Conservation (phyloP, 306 rosid genomes). For the Quercus robur region DNA sequence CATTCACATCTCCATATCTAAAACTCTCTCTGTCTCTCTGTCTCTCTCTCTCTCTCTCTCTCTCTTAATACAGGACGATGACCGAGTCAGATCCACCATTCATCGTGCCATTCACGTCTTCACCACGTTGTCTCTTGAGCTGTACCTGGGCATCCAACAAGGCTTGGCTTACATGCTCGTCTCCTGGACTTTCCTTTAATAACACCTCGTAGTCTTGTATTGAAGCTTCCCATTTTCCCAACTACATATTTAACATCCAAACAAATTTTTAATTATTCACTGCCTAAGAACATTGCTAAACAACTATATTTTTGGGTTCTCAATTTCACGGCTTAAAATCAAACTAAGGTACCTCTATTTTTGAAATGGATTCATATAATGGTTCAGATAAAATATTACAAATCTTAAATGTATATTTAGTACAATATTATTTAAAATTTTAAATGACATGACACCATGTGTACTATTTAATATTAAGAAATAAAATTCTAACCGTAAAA, state of each 20-base stretch:
- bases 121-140: slow-evolving; percentile 35
- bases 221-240: slow-evolving; percentile 77
- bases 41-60: neutral
- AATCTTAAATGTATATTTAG: no score
- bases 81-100: slow-evolving; percentile 1
- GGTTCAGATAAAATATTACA: no score
- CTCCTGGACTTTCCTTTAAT: slow-evolving; percentile 44
- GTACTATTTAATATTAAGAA: no score
- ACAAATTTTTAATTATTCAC: neutral
- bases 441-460: no score
- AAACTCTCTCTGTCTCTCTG: no score
- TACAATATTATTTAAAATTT: no score
- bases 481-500: no score
- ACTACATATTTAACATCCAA: slow-evolving; percentile 31
- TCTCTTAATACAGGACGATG: neutral
- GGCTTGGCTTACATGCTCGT: slow-evolving; percentile 45
- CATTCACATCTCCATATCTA: neutral
- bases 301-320: neutral
- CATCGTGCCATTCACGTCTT: slow-evolving; percentile 13
- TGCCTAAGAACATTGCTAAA: neutral
- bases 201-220: slow-evolving; percentile 66
- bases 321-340: no score
- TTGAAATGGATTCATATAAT: no score
- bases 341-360: no score
- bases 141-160: slow-evolving; percentile 49